Evolutionary conservation across 805 yeast species (phyloP).

Genomic region (Myxozyma neglecta): DNA sequence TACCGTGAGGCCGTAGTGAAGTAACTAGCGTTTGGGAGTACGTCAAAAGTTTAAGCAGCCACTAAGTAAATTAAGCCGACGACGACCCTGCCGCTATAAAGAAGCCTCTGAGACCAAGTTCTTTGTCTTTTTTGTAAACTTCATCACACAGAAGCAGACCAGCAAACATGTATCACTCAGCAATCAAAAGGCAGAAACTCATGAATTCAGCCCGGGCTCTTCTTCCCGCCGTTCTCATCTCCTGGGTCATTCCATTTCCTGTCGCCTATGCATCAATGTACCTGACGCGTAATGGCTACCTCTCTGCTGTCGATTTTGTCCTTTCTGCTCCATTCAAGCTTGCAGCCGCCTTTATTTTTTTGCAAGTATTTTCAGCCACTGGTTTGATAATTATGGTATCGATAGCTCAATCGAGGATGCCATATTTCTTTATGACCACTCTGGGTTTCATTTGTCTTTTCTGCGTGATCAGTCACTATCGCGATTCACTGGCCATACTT

Average conservation of each 20-base stretch:
- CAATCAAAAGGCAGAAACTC: neutral
- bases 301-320: conserved; percentile 5
- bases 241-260: conserved; percentile 20
- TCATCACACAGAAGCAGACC: too few relatives aligned
- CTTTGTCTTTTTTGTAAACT: too few relatives aligned
- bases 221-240: conserved; percentile 14
- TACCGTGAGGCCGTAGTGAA: too few relatives aligned
- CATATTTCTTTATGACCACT: neutral
- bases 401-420: conserved; percentile 1
- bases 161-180: neutral
- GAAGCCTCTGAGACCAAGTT: neutral
- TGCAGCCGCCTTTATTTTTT: neutral
- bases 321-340: neutral
- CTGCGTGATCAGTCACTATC: conserved; percentile 2
- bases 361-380: conserved; percentile 5
- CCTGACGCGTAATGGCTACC: neutral
- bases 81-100: neutral
- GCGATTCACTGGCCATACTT: conserved; percentile 1
- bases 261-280: conserved; percentile 14
- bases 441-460: neutral
- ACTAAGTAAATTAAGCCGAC: too few relatives aligned
- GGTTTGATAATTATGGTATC: neutral
- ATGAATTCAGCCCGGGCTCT: neutral
- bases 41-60: too few relatives aligned
- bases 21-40: too few relatives aligned